Base-by-base conservation (phyloP, 371 early-diverging fungal species). In the Ordospora pajunii region DNA sequence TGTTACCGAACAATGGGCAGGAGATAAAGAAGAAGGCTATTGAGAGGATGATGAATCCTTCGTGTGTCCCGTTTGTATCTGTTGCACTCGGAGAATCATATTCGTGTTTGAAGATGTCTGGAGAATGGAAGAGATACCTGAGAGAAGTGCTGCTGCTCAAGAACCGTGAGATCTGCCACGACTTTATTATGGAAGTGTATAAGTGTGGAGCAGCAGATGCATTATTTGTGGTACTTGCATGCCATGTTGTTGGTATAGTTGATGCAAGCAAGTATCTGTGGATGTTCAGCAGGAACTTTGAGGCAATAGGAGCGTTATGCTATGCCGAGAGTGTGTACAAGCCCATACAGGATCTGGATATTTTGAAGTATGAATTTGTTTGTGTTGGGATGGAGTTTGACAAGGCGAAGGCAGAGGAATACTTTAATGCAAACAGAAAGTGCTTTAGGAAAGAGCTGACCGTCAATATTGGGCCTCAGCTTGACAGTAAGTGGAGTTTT, bases 281-380 rank as follows among this genome's bases (percentile, higher is more conserved):
- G 42, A 52, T 52, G 51, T 69, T 69, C 9, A 42, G 53, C 40
- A 51, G 53, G 51, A 69, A 52, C 12, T 53, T 37, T 49, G 50
- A 50, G 8, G 37, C 40, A 7, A 43, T 51, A 10, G 22, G 22
- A 21, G 40, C 51, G 1, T 52, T 69, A n/a, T 40, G 51, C n/a
- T 52, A 46, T 52, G 53, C 51, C 11, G 53, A 69, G 21, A 2
- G 37, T 40, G 51, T 37, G 2, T 2, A 8, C 9, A 37, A 32
- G 11, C 23, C 22, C 17, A 53, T 69, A 52, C 19, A 32, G 10
- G 54, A 45, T 17, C 25, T 69, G 40, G 70, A 69, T 40, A 3
- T 69, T 22, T 40, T 69, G 1, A 42, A 52, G 17, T 53, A 69
- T 51, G 70, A 69, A 22, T 69, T 52, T 69, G 45, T 69, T 53